phyloP scores from a whole-genome alignment of 768 basidiomycete species.

The Kondoa malvinella region DNA sequence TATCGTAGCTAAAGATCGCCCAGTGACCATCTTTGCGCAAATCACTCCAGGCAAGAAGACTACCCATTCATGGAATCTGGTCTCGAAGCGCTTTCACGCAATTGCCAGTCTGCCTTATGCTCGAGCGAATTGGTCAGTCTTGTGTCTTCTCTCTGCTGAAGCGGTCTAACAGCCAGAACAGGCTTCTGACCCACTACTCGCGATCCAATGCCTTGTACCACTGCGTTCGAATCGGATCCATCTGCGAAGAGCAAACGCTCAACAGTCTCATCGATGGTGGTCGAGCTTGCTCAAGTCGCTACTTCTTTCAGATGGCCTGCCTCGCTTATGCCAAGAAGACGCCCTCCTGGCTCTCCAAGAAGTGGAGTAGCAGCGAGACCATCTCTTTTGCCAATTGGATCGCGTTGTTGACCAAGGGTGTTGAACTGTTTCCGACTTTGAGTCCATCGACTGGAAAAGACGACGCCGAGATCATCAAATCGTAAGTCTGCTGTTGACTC shows the following conservation, averaged over 20 bases:
- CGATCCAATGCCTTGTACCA: not conserved
- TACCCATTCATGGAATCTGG: not conserved
- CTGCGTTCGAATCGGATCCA: not conserved
- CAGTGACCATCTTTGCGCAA: not conserved
- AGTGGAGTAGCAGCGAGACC: not conserved
- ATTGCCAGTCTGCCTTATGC: not conserved
- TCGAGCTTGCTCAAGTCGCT: not conserved
- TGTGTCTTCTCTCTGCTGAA: no score
- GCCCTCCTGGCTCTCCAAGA: no score
- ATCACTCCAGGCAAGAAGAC: not conserved
- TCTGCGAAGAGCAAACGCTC: not conserved
- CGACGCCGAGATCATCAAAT: not conserved
- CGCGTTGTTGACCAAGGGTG: not conserved
- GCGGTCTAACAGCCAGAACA: no score
- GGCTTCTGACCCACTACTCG: not conserved
- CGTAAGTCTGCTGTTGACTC: not conserved
- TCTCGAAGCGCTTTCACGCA: not conserved
- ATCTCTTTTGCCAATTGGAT: not conserved
- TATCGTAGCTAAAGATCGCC: no score
- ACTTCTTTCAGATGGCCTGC: not conserved
- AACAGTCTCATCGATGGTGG: not conserved
- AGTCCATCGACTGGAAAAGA: not conserved
- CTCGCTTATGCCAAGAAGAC: not conserved
- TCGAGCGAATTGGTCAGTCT: not conserved
- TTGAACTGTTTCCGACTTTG: not conserved